Base-by-base conservation (phyloP, 495 filamentous ascomycete genomes). In the Aspergillus haitiensis region DNA sequence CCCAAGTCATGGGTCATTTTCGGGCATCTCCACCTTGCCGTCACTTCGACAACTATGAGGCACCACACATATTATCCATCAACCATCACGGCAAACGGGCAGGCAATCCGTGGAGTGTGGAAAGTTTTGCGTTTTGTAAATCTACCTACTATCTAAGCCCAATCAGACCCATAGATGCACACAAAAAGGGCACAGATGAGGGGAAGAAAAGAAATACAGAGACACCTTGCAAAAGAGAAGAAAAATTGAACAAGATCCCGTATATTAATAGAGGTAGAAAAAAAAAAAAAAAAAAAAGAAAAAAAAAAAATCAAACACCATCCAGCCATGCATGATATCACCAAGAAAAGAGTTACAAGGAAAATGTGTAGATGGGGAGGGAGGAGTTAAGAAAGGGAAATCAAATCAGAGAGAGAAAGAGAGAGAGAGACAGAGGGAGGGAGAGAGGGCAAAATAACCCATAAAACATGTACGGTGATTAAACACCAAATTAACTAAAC, bases 271-370 rank as follows among this genome's bases (percentile, higher is more conserved):
- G 21, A 27, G 21, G 21, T 3, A 27, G 54, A n/a, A 18, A 45
- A 60, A 44, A 45, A 54, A 40, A 56, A 58, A n/a, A 18, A 45
- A 60, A 44, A 45, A 54, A 40, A 56, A 52, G 53, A 45, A 46
- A 50, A 55, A 37, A 47, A 49, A 60, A 31, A 8, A 63, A 58
- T 36, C 45, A 48, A 65, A 65, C 63, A 61, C 63, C 63, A 55
- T 61, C 54, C 61, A 61, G 56, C 56, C 59, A 63, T 63, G 61
- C 61, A 65, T 60, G 63, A 60, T 60, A 52, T 60, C 52, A 56
- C 16, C 55, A 18, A 12, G 37, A 18, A 44, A 55, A 31, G 36
- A 51, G 5, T 42, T 42, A 42, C 6, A 13, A 35, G 21, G 39
- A 46, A 52, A 48, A 36, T 58, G 40, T 34, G 27, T 45, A 67